These are phyloP conservation scores for Chytriomyces confervae DNA, from an alignment of 192 early-diverging fungal species.

Conservation along the genomic window DNA sequence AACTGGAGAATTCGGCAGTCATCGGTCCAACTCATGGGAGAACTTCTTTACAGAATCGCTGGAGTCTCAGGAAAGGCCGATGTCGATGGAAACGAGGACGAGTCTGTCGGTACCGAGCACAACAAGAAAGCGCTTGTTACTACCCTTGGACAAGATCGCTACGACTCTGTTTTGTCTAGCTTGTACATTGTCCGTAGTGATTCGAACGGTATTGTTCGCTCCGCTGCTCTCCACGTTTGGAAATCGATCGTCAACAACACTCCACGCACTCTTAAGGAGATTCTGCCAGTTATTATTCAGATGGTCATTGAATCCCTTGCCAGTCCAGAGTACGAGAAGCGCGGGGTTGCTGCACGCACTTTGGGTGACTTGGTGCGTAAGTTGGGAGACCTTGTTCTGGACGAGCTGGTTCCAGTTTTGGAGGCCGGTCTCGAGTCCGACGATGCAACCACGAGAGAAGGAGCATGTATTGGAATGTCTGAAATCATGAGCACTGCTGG, in stretches of 20 bases:
- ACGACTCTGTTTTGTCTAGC: conserved; percentile 82
- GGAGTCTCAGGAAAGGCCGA: conserved; percentile 76
- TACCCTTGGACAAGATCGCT: conserved; percentile 85
- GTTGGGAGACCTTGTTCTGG: conserved; percentile 88
- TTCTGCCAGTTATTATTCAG: conserved; percentile 87
- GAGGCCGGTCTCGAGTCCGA: conserved; percentile 74
- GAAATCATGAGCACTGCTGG: conserved; percentile 91
- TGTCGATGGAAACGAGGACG: conserved; percentile 66
- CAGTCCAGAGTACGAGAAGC: conserved; percentile 75
- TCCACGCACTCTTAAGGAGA: conserved; percentile 95
- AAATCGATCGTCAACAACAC: conserved; percentile 95
- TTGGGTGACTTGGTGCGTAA: conserved; percentile 94
- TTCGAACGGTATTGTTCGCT: conserved; percentile 78
- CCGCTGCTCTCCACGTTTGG: conserved; percentile 90
- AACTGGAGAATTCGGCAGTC: conserved; percentile 97
- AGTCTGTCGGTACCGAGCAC: conserved; percentile 66
- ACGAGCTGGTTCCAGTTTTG: conserved; percentile 91
- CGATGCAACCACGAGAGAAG: conserved; percentile 78
- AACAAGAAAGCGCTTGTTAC: conserved; percentile 73
- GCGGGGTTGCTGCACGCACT: conserved; percentile 86
- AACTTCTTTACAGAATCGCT: conserved; percentile 90
- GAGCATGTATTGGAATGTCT: conserved; percentile 90
- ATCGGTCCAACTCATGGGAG: conserved; percentile 93
- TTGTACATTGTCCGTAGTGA: conserved; percentile 94
- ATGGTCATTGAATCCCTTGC: conserved; percentile 85